Evolutionary conservation across 2,329 filamentous ascomycete species (phyloP).

Genomic region (Penicillium hordei): DNA sequence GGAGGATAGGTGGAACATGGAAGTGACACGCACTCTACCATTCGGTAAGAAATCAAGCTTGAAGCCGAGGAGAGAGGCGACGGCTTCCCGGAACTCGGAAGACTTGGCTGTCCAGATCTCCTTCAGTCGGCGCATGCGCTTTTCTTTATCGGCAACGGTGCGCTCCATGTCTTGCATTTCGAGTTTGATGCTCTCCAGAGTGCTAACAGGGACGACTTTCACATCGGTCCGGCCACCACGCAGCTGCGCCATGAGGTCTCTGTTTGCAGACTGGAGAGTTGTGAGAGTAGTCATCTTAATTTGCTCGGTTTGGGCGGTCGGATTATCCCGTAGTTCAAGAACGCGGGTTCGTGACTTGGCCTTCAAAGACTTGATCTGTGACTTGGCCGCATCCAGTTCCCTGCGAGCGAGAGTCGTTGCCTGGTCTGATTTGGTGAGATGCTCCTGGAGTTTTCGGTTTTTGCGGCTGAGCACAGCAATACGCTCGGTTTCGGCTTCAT

Average conservation of each 20-base stretch:
- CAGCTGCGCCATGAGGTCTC: constrained; percentile 74
- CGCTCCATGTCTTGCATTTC: constrained; percentile 72
- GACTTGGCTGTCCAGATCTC: constrained; percentile 91
- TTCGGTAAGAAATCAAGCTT: constrained; percentile 96
- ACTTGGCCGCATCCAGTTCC: constrained; percentile 69
- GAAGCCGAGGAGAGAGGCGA: constrained; percentile 89
- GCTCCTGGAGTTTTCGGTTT: constrained; percentile 79
- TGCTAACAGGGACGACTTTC: constrained; percentile 71
- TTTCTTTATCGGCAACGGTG: constrained; percentile 68
- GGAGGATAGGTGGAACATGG: constrained; percentile 72
- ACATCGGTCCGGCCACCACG: constrained; percentile 49
- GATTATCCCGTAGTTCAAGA: constrained; percentile 85
- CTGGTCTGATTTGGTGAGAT: constrained; percentile 68
- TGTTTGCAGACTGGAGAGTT: constrained; percentile 79
- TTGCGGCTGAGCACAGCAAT: constrained; percentile 83
- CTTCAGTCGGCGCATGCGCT: constrained; percentile 80
- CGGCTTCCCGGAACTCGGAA: constrained; percentile 91
- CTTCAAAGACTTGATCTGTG: constrained; percentile 68
- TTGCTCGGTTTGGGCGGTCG: constrained; percentile 79
- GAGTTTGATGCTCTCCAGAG: constrained; percentile 71
- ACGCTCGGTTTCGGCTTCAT: constrained; percentile 63
- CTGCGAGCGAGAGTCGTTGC: constrained; percentile 69
- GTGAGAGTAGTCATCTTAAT: constrained; percentile 79
- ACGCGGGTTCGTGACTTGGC: constrained; percentile 75
- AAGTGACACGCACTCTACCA: constrained; percentile 89